phyloP scores from a whole-genome alignment of 345 rosid genomes.

The Citrus inodora region DNA sequence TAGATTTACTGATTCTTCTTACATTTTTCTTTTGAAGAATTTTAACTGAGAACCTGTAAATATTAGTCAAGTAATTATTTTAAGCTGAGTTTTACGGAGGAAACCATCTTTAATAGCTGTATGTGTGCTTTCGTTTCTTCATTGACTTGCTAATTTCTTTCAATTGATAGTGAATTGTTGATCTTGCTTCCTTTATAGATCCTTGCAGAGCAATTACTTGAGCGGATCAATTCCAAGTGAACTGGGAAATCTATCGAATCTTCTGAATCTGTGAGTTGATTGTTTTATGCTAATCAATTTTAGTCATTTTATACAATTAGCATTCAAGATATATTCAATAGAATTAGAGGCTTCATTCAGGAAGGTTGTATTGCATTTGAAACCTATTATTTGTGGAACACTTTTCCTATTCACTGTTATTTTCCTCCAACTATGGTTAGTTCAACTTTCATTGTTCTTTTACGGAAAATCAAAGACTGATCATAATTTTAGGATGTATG shows the following conservation, averaged over 20 bases:
- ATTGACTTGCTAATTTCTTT: background rate
- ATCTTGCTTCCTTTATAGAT: constrained; percentile 43
- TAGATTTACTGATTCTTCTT: background rate
- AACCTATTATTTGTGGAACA: background rate
- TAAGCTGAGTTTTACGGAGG: background rate
- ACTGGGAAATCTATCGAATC: constrained; percentile 67
- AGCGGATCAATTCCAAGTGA: constrained; percentile 75
- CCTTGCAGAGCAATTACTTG: constrained; percentile 86
- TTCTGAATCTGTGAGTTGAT: constrained; percentile 62
- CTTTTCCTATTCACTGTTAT: background rate
- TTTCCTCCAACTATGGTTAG: background rate
- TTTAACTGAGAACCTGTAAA: background rate
- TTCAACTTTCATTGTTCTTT: background rate
- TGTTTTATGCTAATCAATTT: constrained; percentile 12
- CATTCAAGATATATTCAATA: background rate
- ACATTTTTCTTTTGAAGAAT: background rate
- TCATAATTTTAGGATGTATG: background rate
- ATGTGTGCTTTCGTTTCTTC: background rate
- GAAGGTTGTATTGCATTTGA: background rate
- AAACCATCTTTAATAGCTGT: background rate
- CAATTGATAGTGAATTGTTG: background rate
- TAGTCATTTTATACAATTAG: background rate
- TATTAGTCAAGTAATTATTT: background rate
- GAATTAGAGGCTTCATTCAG: background rate
- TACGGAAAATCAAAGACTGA: background rate